Base-by-base conservation (phyloP, 768 basidiomycete genomes). In the Mycena belliarum region DNA sequence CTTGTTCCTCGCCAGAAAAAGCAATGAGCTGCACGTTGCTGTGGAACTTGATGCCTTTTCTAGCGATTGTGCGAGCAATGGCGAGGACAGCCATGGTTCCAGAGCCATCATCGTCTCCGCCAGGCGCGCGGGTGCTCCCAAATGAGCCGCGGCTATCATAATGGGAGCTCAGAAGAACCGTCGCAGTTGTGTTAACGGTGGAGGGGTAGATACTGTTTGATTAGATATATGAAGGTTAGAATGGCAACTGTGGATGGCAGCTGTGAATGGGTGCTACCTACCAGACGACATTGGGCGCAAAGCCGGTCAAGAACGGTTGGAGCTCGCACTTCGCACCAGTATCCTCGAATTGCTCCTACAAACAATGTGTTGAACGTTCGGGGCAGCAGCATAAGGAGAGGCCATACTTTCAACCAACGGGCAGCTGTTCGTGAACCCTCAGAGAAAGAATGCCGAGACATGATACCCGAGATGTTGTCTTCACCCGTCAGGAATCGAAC, bases 111-210 rank as follows among this genome's bases (percentile, higher is more conserved):
- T 82, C 82, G 51, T 83, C 72, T 40, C 66, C 84, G 47, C 76
- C 82, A 24, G 79, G 89, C 33, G 83, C 88, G 33, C 87, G 80
- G 16, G 78, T 79, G 61, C 76, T 84, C 11, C 94, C 95, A 68
- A 93, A 96, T 0, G 89, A 89, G n/a, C 94, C 94, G 33, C 94
- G 87, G 43, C 89, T 92, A 68, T 97, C 93, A 67, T 95, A 97
- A 70, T 96, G 95, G 3, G 87, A 92, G 55, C 88, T 88, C 50
- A 96, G 75, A 46, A 97, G 76, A 42, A 94, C 83, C 2, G 79
- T 86, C 28, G 85, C 79, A 32, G 78, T 84, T 3, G 85, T 85
- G 35, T 86, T 75, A 41, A 74, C 75, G n/a, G 75, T 73, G 9
- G 83, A 70, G 3, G 75, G 51, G 63, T 91, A 91, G 41, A 82